Evolutionary conservation across 2,329 filamentous ascomycete species (phyloP), one percentile per base, ranked within the genome.

Genomic region (Blastomyces gilchristii): DNA sequence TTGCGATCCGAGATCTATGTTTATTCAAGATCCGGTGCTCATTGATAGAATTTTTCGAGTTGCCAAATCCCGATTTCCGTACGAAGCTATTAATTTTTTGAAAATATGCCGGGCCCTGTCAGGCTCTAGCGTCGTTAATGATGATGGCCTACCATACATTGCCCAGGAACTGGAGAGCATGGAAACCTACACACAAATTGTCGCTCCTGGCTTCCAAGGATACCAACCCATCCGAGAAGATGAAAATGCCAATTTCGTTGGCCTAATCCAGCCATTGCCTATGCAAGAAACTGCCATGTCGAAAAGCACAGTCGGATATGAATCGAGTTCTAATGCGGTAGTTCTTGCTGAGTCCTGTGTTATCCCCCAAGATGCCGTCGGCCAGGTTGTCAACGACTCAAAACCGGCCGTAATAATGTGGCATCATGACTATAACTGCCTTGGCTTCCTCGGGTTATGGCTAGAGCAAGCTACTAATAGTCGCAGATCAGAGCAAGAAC

Each of bases 141-240:
- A 77, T 22, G 78, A 80, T 57, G 77, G 85, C 65, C 65, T 82
- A 70, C 74, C 79, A 68, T 68, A 81, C 52, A 80, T 91, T 11
- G 75, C 88, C 47, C 78, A 82, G n/a, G 79, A 87, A 62, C 79
- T 97, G 14, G 83, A 87, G 63, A 82, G 81, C 63, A 87, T 91
- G 62, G 83, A 85, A 1, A 87, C 84, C 7, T 84, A 97, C 62
- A 96, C 93, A 37, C 87, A 95, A 67, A 80, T 83, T 14, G 81
- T 96, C n/a, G 87, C 90, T 0, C 76, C 82, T 0, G 76, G 83
- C 41, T 96, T 96, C 72, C 82, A 83, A 52, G 84, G 83, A 45
- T 97, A 95, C 69, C 84, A 87, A 65, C 85, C 92, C 14, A 86
- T 88, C 49, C 86, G 89, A 61, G 92, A 97, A 75, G 90, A 96